Conservation (phyloP, 2,329 filamentous ascomycete species). For the Penicillium brasilianum region DNA sequence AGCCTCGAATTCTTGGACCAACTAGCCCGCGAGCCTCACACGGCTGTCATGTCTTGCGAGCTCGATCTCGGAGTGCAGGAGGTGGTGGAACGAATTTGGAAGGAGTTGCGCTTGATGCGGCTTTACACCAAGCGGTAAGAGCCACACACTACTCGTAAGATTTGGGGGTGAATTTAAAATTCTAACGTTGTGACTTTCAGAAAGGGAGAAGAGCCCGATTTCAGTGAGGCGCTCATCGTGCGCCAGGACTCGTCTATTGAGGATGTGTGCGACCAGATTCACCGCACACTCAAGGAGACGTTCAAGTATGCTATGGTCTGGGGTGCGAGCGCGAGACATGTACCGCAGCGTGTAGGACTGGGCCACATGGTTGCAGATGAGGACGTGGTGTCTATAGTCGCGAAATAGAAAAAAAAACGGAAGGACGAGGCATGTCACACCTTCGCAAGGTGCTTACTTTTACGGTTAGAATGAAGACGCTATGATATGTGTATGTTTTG, state of each 20-base stretch:
- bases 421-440: not conserved
- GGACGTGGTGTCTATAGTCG: slow-evolving; percentile 70
- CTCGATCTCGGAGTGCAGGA: slow-evolving; percentile 90
- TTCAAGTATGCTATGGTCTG: slow-evolving; percentile 99
- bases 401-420: slow-evolving; percentile 43
- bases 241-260: slow-evolving; percentile 86
- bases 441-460: not conserved
- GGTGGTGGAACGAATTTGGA: slow-evolving; percentile 93
- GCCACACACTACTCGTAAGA: not conserved
- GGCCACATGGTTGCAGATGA: slow-evolving; percentile 75
- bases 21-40: slow-evolving; percentile 89
- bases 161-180: not conserved
- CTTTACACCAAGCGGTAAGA: slow-evolving; percentile 83
- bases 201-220: slow-evolving; percentile 88
- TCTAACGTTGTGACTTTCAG: slow-evolving; percentile 48
- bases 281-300: slow-evolving; percentile 92
- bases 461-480: slow-evolving; percentile 1
- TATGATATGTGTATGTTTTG: not conserved
- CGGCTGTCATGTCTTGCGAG: slow-evolving; percentile 97
- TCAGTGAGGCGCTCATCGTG: slow-evolving; percentile 90
- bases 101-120: slow-evolving; percentile 85
- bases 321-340: slow-evolving; percentile 93
- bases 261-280: slow-evolving; percentile 95
- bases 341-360: slow-evolving; percentile 90
- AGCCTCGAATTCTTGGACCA: slow-evolving; percentile 91